Evolutionary conservation across 2,329 filamentous ascomycete genomes (phyloP), one percentile per base, ranked within the genome.

Genomic region (Aspergillus awamori): DNA sequence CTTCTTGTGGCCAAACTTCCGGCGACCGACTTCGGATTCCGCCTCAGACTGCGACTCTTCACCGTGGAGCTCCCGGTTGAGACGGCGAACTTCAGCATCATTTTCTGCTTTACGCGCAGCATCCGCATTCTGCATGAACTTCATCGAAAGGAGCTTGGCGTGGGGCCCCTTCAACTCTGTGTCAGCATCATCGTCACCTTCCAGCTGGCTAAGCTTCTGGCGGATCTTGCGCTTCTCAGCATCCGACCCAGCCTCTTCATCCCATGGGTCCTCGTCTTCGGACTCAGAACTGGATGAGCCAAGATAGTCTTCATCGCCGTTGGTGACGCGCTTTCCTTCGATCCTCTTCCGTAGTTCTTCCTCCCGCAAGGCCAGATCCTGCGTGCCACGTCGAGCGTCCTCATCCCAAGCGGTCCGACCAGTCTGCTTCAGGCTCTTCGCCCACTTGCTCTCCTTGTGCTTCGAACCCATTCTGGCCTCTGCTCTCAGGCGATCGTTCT

Each of bases 111-210:
- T 93, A 70, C 87, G 87, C 39, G 87, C 83, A 28, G 89, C 90
- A 71, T 97, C 93, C 1, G 93, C 92, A 67, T 89, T 92, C 70
- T 89, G 87, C 95, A 99, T 98, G 74, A 99, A 99, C 63, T 92
- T 91, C 89, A 99, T 92, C 55, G 86, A 85, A 76, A 91, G 87
- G 6, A 99, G 80, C 68, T 87, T 89, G 13, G 89, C 88, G 67
- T 85, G 82, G 0, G 85, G 85, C 17, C 73, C 73, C 39, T 75
- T 74, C 39, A 74, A 69, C 33, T 74, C 74, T 43, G 72, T 70
- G 3, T 68, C 70, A 17, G 79, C 76, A 15, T 79, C 79, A 6
- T 74, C 79, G 62, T 79, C 80, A 53, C 83, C 78, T 45, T 88
- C 74, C 11, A 87, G 72, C 38, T 81, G 78, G 39, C 75, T 68